A percentile compares a stretch with the other conserved stretches of the same genome.
Evolutionary conservation across 192 early-diverging fungal genomes (phyloP).

Genomic region (Coemansia sp.): DNA sequence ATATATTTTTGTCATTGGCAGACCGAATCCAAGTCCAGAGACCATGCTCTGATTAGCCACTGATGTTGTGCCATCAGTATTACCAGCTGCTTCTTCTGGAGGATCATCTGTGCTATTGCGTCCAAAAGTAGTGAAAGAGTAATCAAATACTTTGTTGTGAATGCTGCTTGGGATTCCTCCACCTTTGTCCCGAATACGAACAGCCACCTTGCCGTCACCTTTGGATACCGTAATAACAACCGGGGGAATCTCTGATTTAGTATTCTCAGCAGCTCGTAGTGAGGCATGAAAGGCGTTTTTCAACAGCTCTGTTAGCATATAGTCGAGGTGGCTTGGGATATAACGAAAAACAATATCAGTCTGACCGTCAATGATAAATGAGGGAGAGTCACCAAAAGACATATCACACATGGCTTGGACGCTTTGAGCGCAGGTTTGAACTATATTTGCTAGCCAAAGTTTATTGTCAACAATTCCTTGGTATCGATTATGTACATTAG

Average conservation of each 20-base stretch:
- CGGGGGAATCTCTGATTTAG: conserved; percentile 54
- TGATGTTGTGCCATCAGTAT: neutral
- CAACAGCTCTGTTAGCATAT: conserved; percentile 80
- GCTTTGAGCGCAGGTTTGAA: conserved; percentile 63
- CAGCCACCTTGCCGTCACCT: conserved; percentile 66
- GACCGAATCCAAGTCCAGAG: conserved; percentile 36
- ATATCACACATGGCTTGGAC: conserved; percentile 81
- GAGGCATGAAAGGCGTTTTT: conserved; percentile 86
- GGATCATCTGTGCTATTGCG: conserved; percentile 30
- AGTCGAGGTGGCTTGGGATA: conserved; percentile 82
- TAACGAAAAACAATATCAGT: conserved; percentile 50
- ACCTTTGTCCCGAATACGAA: conserved; percentile 81
- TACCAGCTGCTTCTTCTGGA: neutral
- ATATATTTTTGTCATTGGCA: conserved; percentile 41
- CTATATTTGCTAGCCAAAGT: conserved; percentile 32
- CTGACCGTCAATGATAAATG: conserved; percentile 58
- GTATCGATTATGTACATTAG: conserved; percentile 9
- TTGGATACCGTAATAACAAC: conserved; percentile 75
- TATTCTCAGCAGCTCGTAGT: conserved; percentile 50
- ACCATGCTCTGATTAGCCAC: conserved; percentile 7
- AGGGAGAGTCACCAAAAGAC: conserved; percentile 76
- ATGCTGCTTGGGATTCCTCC: conserved; percentile 80
- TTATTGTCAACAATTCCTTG: conserved; percentile 30
- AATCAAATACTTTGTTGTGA: conserved; percentile 75
- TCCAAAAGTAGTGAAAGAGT: conserved; percentile 82